Percentiles rank a stretch among this genome's conserved stretches.
Conservation (phyloP, 2,329 filamentous ascomycete species). For the Mariannaea elegans region DNA sequence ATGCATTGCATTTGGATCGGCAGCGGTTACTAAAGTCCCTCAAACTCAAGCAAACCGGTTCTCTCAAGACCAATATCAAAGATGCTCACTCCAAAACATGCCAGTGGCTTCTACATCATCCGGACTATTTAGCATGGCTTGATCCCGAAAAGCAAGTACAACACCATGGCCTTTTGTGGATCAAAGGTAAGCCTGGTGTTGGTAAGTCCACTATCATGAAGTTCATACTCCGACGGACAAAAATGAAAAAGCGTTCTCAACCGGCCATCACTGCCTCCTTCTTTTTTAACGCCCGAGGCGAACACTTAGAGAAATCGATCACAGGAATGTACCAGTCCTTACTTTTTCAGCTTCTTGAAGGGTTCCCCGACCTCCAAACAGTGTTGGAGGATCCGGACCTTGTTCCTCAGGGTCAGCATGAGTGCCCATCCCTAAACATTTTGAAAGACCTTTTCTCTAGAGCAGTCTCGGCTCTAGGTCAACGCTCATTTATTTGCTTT, state of each 20-base stretch:
- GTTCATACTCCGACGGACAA: constrained; percentile 33
- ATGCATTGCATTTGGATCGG: not conserved
- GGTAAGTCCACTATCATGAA: constrained; percentile 60
- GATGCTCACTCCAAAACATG: not conserved
- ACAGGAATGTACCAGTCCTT: constrained; percentile 61
- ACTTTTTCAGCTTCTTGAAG: constrained; percentile 54
- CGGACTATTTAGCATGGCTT: not conserved
- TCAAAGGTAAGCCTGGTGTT: constrained; percentile 55
- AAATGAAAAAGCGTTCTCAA: not conserved
- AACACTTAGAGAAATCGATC: constrained; percentile 53
- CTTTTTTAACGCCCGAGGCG: constrained; percentile 61
- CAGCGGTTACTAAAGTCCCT: not conserved
- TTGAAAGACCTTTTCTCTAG: constrained; percentile 36
- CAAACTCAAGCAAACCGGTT: not conserved
- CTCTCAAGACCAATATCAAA: not conserved
- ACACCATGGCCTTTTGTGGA: constrained; percentile 27
- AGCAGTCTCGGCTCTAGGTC: constrained; percentile 26
- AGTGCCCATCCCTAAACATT: constrained; percentile 17
- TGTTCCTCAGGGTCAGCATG: fast-evolving
- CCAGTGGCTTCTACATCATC: not conserved
- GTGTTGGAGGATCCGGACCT: constrained; percentile 38
- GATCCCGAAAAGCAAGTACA: not conserved
- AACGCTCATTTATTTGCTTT: constrained; percentile 34
- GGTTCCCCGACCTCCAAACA: constrained; percentile 44
- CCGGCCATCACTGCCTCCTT: constrained; percentile 48